Evolutionary conservation across 306 rosid genomes (phyloP).

Genomic region (Malus fusca): DNA sequence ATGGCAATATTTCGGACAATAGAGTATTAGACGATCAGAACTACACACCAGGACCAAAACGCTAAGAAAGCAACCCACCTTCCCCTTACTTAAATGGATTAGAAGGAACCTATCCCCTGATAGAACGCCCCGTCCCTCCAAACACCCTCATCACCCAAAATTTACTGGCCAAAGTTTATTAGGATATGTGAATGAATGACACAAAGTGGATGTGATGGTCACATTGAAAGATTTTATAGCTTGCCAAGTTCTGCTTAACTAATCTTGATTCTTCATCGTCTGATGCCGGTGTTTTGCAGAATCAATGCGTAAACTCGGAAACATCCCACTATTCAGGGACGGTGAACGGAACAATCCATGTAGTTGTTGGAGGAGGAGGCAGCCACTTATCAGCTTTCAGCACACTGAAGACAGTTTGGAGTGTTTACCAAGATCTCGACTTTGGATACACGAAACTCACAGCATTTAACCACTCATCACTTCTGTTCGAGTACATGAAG

Average conservation of each 20-base stretch:
- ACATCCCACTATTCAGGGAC: constrained; percentile 49
- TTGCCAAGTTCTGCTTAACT: too few species aligned
- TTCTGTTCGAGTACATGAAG: constrained; percentile 65
- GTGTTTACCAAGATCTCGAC: constrained; percentile 58
- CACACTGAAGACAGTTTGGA: constrained; percentile 49
- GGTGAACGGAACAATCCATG: constrained; percentile 68
- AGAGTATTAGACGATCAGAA: too few species aligned
- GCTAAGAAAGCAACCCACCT: too few species aligned
- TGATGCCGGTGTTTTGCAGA: constrained; percentile 27
- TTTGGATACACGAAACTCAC: constrained; percentile 68
- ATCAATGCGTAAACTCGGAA: constrained; percentile 54
- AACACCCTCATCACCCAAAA: background rate
- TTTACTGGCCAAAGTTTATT: too few species aligned
- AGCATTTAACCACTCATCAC: constrained; percentile 60
- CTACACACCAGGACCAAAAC: too few species aligned
- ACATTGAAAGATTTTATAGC: too few species aligned
- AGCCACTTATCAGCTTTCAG: constrained; percentile 52
- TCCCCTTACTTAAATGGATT: too few species aligned
- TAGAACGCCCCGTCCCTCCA: background rate
- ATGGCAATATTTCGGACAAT: too few species aligned
- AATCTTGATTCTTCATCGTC: background rate
- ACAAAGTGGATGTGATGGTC: too few species aligned
- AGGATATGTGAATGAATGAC: too few species aligned
- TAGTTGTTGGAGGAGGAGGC: constrained; percentile 75
- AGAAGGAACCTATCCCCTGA: background rate